Conservation (phyloP, 2,329 filamentous ascomycete species). For the Hypoxylon sp. region DNA sequence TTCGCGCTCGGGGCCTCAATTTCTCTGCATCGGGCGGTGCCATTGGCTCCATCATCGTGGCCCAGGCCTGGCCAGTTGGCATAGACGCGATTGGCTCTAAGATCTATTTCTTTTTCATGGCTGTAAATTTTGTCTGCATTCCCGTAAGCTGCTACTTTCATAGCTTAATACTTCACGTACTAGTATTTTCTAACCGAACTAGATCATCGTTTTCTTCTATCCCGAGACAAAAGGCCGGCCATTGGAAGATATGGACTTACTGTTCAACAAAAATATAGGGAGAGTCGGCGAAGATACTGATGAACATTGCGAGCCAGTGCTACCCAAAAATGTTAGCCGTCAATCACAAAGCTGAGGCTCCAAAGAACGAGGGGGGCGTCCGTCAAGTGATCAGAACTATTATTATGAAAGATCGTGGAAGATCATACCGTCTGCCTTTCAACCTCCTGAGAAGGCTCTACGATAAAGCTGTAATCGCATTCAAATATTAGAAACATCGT, state of each 20-base stretch:
- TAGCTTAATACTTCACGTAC: not conserved
- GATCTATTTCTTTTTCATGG: constrained; percentile 72
- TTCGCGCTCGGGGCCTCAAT: constrained; percentile 70
- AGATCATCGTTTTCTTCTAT: constrained; percentile 53
- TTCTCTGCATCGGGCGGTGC: constrained; percentile 68
- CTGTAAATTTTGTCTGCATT: constrained; percentile 64
- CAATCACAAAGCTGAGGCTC: constrained; percentile 24
- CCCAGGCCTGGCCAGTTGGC: constrained; percentile 70
- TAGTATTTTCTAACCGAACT: constrained; percentile 5
- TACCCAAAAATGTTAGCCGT: constrained; percentile 37
- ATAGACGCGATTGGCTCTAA: constrained; percentile 65
- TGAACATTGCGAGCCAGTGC: constrained; percentile 40
- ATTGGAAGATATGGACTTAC: constrained; percentile 51
- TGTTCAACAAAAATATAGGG: constrained; percentile 42
- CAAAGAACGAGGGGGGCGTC: not conserved
- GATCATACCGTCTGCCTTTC: not conserved
- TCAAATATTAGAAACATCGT: not conserved
- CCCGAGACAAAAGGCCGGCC: constrained; percentile 51
- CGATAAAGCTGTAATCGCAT: not conserved
- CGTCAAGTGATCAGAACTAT: not conserved
- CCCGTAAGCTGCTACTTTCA: constrained; percentile 53
- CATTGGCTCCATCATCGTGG: constrained; percentile 69
- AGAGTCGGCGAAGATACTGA: constrained; percentile 27
- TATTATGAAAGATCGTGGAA: not conserved
- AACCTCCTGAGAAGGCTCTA: not conserved